phyloP scores from a whole-genome alignment of 306 rosid genomes.

The Malus domestica region DNA sequence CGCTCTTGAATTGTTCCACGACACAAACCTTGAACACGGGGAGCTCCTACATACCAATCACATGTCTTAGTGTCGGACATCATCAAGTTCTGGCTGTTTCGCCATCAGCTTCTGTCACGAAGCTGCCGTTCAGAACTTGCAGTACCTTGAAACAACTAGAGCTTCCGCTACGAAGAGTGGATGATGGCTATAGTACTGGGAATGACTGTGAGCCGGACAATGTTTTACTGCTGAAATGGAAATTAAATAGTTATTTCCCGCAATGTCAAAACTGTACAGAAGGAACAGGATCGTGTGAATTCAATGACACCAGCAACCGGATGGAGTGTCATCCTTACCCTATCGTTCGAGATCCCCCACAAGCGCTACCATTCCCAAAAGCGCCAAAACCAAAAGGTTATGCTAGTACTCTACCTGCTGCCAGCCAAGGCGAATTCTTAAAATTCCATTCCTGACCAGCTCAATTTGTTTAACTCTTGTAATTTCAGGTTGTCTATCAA shows the following conservation, averaged over 20 bases:
- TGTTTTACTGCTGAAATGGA: neutral
- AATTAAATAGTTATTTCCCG: neutral
- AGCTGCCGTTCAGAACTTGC: neutral
- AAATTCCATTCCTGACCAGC: too few species aligned
- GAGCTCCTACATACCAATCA: neutral
- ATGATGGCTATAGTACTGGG: rapidly evolving
- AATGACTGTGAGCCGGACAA: neutral
- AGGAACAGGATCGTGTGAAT: too few species aligned
- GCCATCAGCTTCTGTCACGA: neutral
- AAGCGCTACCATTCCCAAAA: too few species aligned
- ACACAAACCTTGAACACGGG: too few species aligned
- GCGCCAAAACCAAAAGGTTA: too few species aligned
- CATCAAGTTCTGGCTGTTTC: neutral
- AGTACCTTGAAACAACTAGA: neutral
- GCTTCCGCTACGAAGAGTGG: neutral
- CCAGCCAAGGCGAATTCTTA: too few species aligned
- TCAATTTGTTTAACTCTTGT: neutral
- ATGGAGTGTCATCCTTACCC: neutral
- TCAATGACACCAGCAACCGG: too few species aligned
- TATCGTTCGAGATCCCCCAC: neutral
- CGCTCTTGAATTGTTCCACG: too few species aligned
- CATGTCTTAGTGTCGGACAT: neutral
- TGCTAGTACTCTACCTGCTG: too few species aligned
- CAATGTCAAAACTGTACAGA: neutral
- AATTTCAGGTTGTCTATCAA: neutral